phyloP scores from a whole-genome alignment of 495 filamentous ascomycete genomes.

The Tuber calosporum region DNA sequence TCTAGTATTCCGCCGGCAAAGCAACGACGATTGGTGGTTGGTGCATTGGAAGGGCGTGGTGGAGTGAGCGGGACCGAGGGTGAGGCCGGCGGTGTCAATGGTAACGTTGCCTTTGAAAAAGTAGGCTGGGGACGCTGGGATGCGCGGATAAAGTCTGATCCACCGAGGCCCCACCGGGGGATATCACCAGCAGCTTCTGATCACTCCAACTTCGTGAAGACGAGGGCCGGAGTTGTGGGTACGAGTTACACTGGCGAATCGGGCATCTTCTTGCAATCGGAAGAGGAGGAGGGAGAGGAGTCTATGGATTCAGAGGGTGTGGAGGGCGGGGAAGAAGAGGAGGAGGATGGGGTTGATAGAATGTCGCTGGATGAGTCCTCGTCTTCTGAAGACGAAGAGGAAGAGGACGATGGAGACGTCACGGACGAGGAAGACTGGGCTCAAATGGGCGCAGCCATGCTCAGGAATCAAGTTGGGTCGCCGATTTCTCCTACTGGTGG shows the following conservation, averaged over 20 bases:
- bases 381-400: conserved; percentile 64
- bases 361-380: conserved; percentile 85
- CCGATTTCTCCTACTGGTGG: conserved; percentile 39
- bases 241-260: conserved; percentile 62
- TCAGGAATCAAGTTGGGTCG: conserved; percentile 49
- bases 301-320: conserved; percentile 27
- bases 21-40: conserved; percentile 58
- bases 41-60: conserved; percentile 38
- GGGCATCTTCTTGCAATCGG: conserved; percentile 62
- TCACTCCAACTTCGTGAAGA: conserved; percentile 14
- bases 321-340: conserved; percentile 51
- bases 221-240: not conserved
- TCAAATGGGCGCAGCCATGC: conserved; percentile 73
- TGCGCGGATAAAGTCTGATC: conserved; percentile 64
- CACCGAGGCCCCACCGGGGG: conserved; percentile 44
- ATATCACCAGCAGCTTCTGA: conserved; percentile 32
- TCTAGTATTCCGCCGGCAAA: conserved; percentile 84
- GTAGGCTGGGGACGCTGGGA: conserved; percentile 97
- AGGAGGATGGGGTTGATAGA: conserved; percentile 81
- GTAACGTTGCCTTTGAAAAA: conserved; percentile 87
- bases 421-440: conserved; percentile 99
- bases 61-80: conserved; percentile 40
- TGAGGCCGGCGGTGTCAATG: conserved; percentile 55
- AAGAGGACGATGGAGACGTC: conserved; percentile 60
- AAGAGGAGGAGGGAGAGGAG: conserved; percentile 49